These are phyloP conservation scores for Pseudocercospora pini-densiflorae DNA, from an alignment of 2,329 filamentous ascomycete genomes.

Conservation along the genomic window DNA sequence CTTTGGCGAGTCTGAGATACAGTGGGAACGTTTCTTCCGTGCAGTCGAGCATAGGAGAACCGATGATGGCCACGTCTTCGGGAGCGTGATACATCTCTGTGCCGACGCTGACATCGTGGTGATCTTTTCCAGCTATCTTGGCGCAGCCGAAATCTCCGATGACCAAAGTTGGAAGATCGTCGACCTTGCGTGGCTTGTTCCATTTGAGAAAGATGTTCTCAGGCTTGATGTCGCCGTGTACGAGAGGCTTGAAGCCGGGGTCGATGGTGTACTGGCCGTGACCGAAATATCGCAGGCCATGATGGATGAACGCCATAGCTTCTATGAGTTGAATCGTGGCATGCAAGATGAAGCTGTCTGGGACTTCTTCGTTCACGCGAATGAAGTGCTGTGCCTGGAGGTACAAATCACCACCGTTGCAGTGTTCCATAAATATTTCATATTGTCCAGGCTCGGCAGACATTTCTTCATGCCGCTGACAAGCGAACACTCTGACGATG, in stretches of 20 bases:
- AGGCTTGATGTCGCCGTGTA: conserved; percentile 23
- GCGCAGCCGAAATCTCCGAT: conserved; percentile 17
- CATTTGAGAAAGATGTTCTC: conserved; percentile 15
- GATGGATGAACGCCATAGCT: not conserved
- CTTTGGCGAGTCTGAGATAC: not conserved
- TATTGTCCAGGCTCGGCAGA: not conserved
- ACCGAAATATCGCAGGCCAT: not conserved
- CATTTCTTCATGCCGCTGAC: not conserved
- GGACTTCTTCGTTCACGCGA: not conserved
- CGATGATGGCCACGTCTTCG: not conserved
- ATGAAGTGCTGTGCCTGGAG: not conserved
- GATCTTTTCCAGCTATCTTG: not conserved
- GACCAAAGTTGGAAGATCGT: not conserved
- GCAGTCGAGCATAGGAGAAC: not conserved
- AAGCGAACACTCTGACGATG: not conserved
- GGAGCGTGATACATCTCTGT: not conserved
- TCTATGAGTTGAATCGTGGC: not conserved
- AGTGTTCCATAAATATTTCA: not conserved
- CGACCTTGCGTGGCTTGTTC: conserved; percentile 8
- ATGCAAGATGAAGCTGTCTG: conserved; percentile 4
- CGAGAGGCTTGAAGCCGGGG: conserved; percentile 9
- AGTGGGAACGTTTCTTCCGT: not conserved
- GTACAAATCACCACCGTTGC: not conserved
- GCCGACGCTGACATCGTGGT: not conserved
- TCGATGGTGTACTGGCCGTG: not conserved